phyloP scores from a whole-genome alignment of 2,329 filamentous ascomycete genomes.

The Zymoseptoria tritici region DNA sequence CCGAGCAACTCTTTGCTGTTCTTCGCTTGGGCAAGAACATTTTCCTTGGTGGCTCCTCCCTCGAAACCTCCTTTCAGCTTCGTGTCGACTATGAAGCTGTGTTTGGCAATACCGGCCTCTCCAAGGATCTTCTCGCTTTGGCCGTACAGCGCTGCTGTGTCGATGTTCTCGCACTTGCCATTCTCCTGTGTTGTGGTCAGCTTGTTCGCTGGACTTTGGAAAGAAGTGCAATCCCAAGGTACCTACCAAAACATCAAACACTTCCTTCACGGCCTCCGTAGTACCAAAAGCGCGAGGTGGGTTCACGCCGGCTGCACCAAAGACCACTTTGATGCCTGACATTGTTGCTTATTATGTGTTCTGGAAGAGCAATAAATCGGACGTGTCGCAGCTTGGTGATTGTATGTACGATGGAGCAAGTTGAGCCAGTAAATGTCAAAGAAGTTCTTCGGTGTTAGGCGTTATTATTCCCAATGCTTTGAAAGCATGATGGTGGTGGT shows the following conservation, averaged over 20 bases:
- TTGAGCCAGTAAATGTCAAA: neutral
- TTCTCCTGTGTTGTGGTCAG: slow-evolving; percentile 16
- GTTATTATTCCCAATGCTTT: neutral
- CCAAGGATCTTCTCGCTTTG: slow-evolving; percentile 39
- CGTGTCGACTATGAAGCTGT: slow-evolving; percentile 40
- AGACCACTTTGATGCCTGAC: slow-evolving; percentile 31
- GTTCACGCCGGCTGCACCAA: slow-evolving; percentile 28
- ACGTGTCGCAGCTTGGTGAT: neutral
- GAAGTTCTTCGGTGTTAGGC: neutral
- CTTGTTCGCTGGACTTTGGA: neutral
- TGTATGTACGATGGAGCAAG: neutral
- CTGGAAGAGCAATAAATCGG: neutral
- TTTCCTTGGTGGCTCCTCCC: slow-evolving; percentile 30
- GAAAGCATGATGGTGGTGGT: neutral
- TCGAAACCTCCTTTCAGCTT: slow-evolving; percentile 37
- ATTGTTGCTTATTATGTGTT: slow-evolving; percentile 2
- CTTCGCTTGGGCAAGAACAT: slow-evolving; percentile 29
- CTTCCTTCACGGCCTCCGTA: slow-evolving; percentile 17
- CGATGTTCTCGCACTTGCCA: slow-evolving; percentile 31
- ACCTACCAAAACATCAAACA: slow-evolving; percentile 22
- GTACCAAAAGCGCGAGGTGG: slow-evolving; percentile 13
- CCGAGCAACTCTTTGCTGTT: slow-evolving; percentile 27
- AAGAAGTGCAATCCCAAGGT: neutral
- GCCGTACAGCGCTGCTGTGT: slow-evolving; percentile 37
- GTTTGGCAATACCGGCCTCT: slow-evolving; percentile 31